These are phyloP conservation scores for Ceratocystis ficicola DNA, from an alignment of 2,329 filamentous ascomycete genomes.

Conservation along the genomic window DNA sequence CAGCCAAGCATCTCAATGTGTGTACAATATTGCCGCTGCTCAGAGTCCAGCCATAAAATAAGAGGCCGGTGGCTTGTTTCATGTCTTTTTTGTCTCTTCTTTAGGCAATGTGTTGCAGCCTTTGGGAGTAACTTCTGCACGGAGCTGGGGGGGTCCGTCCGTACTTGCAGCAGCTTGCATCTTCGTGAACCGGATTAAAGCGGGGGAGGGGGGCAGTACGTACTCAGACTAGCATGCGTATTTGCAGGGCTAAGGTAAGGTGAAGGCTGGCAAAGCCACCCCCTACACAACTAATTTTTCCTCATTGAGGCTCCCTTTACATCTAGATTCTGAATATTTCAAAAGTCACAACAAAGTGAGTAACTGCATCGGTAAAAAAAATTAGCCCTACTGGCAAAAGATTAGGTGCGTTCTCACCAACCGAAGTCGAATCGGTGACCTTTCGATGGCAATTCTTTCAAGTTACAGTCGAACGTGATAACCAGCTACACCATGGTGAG, in stretches of 20 bases:
- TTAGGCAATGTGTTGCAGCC: background rate
- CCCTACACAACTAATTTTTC: background rate
- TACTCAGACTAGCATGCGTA: constrained; percentile 6
- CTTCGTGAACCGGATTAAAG: background rate
- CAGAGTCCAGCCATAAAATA: background rate
- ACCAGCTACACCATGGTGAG: constrained; percentile 23
- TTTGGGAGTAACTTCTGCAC: background rate
- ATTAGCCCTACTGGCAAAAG: constrained; percentile 25
- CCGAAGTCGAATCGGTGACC: constrained; percentile 22
- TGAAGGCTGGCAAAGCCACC: constrained; percentile 14
- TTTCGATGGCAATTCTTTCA: constrained; percentile 20
- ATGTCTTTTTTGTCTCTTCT: background rate
- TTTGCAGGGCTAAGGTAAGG: background rate
- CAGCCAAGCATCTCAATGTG: background rate
- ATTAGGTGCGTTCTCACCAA: constrained; percentile 25
- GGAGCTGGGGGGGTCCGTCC: background rate
- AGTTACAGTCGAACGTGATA: constrained; percentile 23
- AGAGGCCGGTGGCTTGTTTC: background rate
- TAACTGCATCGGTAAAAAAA: constrained; percentile 22
- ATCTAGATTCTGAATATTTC: background rate
- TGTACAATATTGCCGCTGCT: background rate
- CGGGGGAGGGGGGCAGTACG: background rate
- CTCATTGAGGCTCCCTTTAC: background rate
- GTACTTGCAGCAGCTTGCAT: background rate
- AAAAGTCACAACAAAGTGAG: constrained; percentile 21